Percentiles rank a stretch among this genome's conserved stretches.
Evolutionary conservation across 1,284 basidiomycete species (phyloP).

Genomic region (Rhodotorula mucilaginosa): DNA sequence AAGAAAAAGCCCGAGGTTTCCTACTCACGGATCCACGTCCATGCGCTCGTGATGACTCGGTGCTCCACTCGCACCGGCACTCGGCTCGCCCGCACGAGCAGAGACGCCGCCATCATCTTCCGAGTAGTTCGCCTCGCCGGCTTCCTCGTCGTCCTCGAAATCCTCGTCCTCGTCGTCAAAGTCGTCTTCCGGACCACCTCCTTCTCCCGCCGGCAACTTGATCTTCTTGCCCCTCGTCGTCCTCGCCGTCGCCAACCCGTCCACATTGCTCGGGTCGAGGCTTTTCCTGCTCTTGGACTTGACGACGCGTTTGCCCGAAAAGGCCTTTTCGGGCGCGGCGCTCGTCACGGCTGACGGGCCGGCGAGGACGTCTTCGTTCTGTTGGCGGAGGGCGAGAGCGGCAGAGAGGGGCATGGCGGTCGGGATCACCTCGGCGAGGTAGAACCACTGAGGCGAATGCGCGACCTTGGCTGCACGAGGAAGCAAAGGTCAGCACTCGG

Average conservation of each 20-base stretch:
- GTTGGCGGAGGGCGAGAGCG: conserved; percentile 13
- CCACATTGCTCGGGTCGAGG: not conserved
- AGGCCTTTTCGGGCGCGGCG: conserved; percentile 1
- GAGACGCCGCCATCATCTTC: conserved; percentile 8
- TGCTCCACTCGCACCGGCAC: too few relatives aligned
- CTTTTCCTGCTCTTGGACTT: conserved; percentile 9
- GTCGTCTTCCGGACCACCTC: conserved; percentile 13
- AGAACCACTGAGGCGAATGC: conserved; percentile 28
- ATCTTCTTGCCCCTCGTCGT: conserved; percentile 26
- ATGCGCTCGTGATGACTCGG: too few relatives aligned
- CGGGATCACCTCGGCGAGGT: conserved; percentile 34
- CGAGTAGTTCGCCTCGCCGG: not conserved
- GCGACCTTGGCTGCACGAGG: conserved; percentile 2
- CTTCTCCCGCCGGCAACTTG: conserved; percentile 11
- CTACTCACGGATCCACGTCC: too few relatives aligned
- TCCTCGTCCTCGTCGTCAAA: not conserved
- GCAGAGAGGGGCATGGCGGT: conserved; percentile 3
- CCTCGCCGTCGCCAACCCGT: not conserved
- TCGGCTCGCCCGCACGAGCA: too few relatives aligned
- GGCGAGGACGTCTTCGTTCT: not conserved
- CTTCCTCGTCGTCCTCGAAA: not conserved
- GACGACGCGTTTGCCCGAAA: conserved; percentile 10
- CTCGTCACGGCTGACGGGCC: not conserved
- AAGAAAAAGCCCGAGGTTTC: too few relatives aligned
- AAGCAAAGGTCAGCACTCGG: not conserved